A percentile compares a stretch with the other conserved stretches of the same genome.
phyloP scores from a whole-genome alignment of 495 filamentous ascomycete species.

The Cercophora newfieldiana region DNA sequence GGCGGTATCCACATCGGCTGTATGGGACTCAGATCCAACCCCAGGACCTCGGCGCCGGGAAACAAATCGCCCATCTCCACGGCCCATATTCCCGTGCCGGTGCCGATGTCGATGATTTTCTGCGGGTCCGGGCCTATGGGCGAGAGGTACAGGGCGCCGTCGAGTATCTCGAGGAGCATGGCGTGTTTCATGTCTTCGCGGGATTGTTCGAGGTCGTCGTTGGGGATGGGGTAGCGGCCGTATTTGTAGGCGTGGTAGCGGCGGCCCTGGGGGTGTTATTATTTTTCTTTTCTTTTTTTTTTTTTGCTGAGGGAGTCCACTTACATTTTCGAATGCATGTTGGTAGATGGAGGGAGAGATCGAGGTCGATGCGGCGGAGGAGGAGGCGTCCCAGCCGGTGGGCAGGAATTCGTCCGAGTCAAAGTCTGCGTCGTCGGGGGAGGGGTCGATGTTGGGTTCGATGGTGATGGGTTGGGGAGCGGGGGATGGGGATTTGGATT shows the following conservation, averaged over 20 bases:
- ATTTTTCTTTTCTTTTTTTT: too few relatives aligned
- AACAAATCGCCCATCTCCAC: conserved; percentile 53
- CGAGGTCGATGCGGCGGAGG: conserved; percentile 6
- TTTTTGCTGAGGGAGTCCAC: too few relatives aligned
- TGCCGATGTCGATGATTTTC: conserved; percentile 34
- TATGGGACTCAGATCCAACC: conserved; percentile 63
- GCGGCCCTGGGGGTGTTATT: conserved; percentile 30
- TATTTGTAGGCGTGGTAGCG: conserved; percentile 57
- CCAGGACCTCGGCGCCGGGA: conserved; percentile 48
- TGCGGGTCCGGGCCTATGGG: conserved; percentile 43
- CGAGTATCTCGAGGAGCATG: conserved; percentile 33
- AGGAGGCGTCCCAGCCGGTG: conserved; percentile 26
- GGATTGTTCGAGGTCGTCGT: conserved; percentile 52
- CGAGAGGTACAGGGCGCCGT: conserved; percentile 43
- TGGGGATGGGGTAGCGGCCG: conserved; percentile 55
- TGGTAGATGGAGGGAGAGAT: conserved; percentile 42
- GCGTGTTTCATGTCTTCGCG: conserved; percentile 47
- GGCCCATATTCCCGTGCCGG: conserved; percentile 14
- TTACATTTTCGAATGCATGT: conserved; percentile 49
- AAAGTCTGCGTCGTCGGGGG: background rate
- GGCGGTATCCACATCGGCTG: conserved; percentile 55
- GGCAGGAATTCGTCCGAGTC: conserved; percentile 27
- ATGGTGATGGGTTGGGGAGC: background rate
- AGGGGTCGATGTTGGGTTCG: background rate
- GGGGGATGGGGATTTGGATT: background rate